Evolutionary conservation across 2,329 filamentous ascomycete species (phyloP).

Genomic region (Fusarium sp.): DNA sequence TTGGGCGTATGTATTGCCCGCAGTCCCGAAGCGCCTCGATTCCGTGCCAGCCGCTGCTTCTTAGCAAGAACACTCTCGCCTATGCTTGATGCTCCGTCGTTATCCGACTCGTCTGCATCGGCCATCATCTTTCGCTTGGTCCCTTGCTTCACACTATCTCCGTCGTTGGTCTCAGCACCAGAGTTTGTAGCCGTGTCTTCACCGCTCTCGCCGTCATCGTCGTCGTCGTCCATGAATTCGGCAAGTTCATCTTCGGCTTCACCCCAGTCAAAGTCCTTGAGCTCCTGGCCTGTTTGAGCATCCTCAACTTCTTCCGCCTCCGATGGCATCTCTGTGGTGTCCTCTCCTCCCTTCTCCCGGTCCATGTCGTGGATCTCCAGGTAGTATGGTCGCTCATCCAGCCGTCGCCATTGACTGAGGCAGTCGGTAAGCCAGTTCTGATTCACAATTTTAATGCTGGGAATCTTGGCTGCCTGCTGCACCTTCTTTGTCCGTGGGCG

Average conservation of each 20-base stretch:
- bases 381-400: constrained; percentile 84
- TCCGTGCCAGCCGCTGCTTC: constrained; percentile 62
- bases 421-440: constrained; percentile 91
- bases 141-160: constrained; percentile 44
- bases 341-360: constrained; percentile 54
- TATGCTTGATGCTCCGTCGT: constrained; percentile 45
- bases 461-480: constrained; percentile 82
- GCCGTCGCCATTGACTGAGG: constrained; percentile 83
- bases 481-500: constrained; percentile 91
- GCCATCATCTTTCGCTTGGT: constrained; percentile 50
- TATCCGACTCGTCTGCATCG: constrained; percentile 50
- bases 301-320: constrained; percentile 48
- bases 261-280: constrained; percentile 71
- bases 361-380: constrained; percentile 80
- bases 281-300: constrained; percentile 53
- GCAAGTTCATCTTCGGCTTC: constrained; percentile 78
- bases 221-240: constrained; percentile 74
- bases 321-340: constrained; percentile 47
- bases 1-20: constrained; percentile 59
- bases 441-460: constrained; percentile 89
- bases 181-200: constrained; percentile 39
- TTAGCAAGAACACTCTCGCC: constrained; percentile 60
- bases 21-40: constrained; percentile 59
- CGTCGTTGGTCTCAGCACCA: constrained; percentile 46
- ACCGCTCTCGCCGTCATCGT: constrained; percentile 55